Evolutionary conservation across 352 stramenopile genomes (phyloP).

Genomic region (Phytophthora macrochlamydospora): DNA sequence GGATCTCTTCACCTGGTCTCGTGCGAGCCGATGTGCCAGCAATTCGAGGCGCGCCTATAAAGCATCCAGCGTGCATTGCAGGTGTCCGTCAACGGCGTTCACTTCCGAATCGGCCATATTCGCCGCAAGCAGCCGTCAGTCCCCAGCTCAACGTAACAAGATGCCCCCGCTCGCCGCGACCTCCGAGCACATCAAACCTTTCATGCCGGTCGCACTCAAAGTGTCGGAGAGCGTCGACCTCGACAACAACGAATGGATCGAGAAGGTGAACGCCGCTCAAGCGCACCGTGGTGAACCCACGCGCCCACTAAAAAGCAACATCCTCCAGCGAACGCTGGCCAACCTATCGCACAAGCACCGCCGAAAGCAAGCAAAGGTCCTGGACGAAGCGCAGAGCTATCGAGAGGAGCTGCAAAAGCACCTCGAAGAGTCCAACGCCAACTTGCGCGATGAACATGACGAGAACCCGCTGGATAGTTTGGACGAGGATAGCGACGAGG

Average conservation of each 20-base stretch:
- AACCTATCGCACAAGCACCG: slow-evolving; percentile 16
- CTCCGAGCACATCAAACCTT: slow-evolving; percentile 16
- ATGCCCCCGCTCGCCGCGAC: slow-evolving; percentile 16
- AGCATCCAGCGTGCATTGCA: slow-evolving; percentile 5
- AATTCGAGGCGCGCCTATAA: not conserved
- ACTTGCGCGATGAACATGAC: slow-evolving; percentile 8
- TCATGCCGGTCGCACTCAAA: slow-evolving; percentile 2
- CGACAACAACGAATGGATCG: slow-evolving; percentile 17
- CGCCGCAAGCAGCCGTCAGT: not conserved
- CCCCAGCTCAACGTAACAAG: not conserved
- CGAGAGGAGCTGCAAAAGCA: slow-evolving; percentile 28
- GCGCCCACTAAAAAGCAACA: slow-evolving; percentile 16
- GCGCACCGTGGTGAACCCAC: slow-evolving; percentile 9
- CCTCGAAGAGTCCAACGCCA: slow-evolving; percentile 24
- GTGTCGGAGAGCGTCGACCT: slow-evolving; percentile 8
- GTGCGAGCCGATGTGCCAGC: slow-evolving; percentile 7
- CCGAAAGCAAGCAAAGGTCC: not conserved
- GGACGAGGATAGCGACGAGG: slow-evolving; percentile 19
- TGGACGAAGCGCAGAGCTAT: slow-evolving; percentile 21
- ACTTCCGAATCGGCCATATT: slow-evolving; percentile 20
- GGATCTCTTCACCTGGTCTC: slow-evolving; percentile 12
- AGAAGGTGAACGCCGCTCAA: slow-evolving; percentile 16
- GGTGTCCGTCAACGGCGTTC: not conserved
- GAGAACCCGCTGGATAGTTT: slow-evolving; percentile 12
- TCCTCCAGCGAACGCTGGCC: slow-evolving; percentile 24